Evolutionary conservation across 1,284 basidiomycete species (phyloP), one percentile per base, ranked within the genome.

Genomic region (Naganishia albida): DNA sequence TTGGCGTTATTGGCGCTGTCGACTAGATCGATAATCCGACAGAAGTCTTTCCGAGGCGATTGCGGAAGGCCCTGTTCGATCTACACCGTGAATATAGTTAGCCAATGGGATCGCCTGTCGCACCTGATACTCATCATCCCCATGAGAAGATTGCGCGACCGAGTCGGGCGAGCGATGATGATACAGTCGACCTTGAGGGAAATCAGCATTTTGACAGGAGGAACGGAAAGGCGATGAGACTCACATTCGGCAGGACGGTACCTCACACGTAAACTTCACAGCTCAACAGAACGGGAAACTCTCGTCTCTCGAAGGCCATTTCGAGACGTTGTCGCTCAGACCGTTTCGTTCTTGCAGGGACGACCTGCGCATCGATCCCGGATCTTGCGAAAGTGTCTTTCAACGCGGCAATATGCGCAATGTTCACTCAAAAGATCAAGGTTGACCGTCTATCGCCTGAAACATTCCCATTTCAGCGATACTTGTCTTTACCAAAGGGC

Each of bases 241-340:
- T 59, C 53, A 77, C 77, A 65, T 91, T 90, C 0, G 90, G 91
- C 55, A 94, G 90, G 77, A 93, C 91, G 10, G 91, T 85, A 1
- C 93, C 93, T 80, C 95, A 93, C 0, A 92, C 94, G 69, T 98
- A 81, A 59, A 98, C 89, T 26, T 91, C 89, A 74, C 94, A 98
- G 74, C 98, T 98, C 59, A 98, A 79, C 40, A 99, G 81, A 0
- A 99, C 91, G 3, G 93, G 91, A 72, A 87, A 97, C 62, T 83
- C 76, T 8, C 88, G 88, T 1, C 79, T 78, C 67, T 83, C 85
- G 77, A 98, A 99, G 1, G 82, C 83, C 1, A 82, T 75, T 1
- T 97, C 78, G 1, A 93, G 79, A 3, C 82, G 81, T 68, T 84
- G 84, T 7, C 94, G 84, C 70, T 91, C 87, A 2, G 71, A 70